Evolutionary conservation across 257 asterid genomes (phyloP), one percentile per base, ranked within the genome.

Genomic region (Ballota nigra): DNA sequence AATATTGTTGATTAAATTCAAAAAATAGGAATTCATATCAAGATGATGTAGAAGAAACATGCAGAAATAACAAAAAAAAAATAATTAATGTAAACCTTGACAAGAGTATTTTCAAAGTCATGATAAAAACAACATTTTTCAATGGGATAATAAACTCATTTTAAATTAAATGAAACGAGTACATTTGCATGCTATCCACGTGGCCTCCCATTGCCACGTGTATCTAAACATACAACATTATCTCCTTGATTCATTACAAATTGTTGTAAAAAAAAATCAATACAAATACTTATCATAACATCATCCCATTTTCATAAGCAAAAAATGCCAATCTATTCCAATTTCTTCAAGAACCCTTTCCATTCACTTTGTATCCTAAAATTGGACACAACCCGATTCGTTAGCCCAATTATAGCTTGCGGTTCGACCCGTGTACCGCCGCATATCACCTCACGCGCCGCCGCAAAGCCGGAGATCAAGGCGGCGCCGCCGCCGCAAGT

Each of bases 161-260:
- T 1, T 4, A 4, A 1, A 28, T 28, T 28, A 28, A n/a, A n/a
- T n/a, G 6, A 43, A 60, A 23, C 33, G 11, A 29, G 12, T 9
- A 8, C 11, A 38, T 38, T 29, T 69, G 80, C 68, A 76, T 76
- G 72, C 10, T 56, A 28, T 55, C 80, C 80, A 76, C 80, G 63
- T 63, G 55, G 18, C 75, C 33, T 28, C 31, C 8, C 15, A 16
- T 19, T 62, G 67, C 80, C 76, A 69, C 71, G 71, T 63, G 2
- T 28, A 13, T 41, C 63, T 29, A 69, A 0, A 19, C 31, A 9
- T 38, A 15, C 26, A 13, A 36, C 63, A 18, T 28, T 28, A 41
- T 49, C 52, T 57, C 11, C 23, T 18, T 4, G 0, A 2, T 57
- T 23, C 5, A 2, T 8, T 1, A 0, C 11, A 69, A 3, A 1